Evolutionary conservation across 2,329 filamentous ascomycete species (phyloP), one percentile per base, ranked within the genome.

Genomic region (Aureobasidium mangrovei): DNA sequence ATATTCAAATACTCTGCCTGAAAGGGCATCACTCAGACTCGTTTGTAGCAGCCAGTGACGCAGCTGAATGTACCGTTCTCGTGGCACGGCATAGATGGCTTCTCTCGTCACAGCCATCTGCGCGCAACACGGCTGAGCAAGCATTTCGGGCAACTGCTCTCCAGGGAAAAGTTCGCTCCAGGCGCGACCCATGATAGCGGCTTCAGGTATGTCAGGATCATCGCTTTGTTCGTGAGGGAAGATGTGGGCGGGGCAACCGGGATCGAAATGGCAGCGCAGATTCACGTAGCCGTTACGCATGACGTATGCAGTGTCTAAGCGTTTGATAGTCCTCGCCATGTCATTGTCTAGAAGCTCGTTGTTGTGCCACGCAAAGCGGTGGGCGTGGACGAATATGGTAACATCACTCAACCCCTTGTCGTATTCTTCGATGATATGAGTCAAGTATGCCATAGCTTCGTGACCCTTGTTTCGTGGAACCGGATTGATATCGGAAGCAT

Each of bases 1-100:
- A 62, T 83, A 84, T 63, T 84, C 81, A 72, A 80, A 83, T n/a
- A 83, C 72, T 2, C 81, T 72, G 3, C 81, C 80, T n/a, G 76
- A 77, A 26, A 83, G 70, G 38, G 73, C 74, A 61, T 83, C 79
- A 26, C 68, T 70, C 29, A 83, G 63, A 26, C 75, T 69, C 0
- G 80, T 82, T 24, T 72, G 70, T 24, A 82, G 69, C 3, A 84
- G 66, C 81, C 81, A 84, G 60, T 82, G 76, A 27, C 80, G 74
- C 60, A 81, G 78, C 61, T 74, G 77, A 27, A 79, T 68, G 61
- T 78, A 84, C 42, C 76, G 73, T 31, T 74, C 70, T 46, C 73
- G 71, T 1, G 79, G 78, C 36, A 78, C 74, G 1, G 74, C 68
- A 6, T 69, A 75, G 53, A 84, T 79, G 3, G 78, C 73, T 35